Conservation (phyloP, 106 monocot genomes). For the Apostasia ramifera region DNA sequence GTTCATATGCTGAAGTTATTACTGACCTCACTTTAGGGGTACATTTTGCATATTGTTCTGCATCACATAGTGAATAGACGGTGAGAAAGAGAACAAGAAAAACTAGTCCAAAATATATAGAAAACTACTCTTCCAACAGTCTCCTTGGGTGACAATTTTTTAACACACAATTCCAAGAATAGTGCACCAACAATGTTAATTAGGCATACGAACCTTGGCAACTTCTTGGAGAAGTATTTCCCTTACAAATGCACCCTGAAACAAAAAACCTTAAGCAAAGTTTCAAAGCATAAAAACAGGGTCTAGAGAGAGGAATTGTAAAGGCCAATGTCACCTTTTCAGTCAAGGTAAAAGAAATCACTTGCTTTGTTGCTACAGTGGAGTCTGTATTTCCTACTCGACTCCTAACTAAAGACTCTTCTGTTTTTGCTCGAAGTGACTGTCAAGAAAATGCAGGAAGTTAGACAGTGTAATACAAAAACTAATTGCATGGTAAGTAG, state of each 20-base stretch:
- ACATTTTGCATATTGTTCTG: too few species aligned
- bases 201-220: conserved; percentile 55
- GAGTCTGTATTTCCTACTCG: conserved; percentile 29
- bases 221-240: conserved; percentile 88
- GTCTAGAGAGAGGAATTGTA: not conserved
- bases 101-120: too few species aligned
- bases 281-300: conserved; percentile 1
- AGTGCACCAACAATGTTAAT: not conserved
- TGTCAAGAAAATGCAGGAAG: conserved; percentile 13
- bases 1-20: too few species aligned
- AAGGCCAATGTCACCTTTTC: conserved; percentile 51
- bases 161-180: too few species aligned
- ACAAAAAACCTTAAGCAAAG: conserved; percentile 2
- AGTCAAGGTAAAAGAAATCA: conserved; percentile 70
- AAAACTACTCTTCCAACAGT: not conserved
- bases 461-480: not conserved
- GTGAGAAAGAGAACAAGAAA: not conserved
- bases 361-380: conserved; percentile 49
- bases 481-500: not conserved
- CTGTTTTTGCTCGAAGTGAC: conserved; percentile 91
- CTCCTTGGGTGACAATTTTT: too few species aligned
- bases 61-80: too few species aligned
- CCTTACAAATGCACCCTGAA: conserved; percentile 89
- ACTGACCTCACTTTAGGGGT: too few species aligned
- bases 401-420: conserved; percentile 33